phyloP scores from a whole-genome alignment of 1,284 basidiomycete genomes.

The Heimioporus punctisporus region DNA sequence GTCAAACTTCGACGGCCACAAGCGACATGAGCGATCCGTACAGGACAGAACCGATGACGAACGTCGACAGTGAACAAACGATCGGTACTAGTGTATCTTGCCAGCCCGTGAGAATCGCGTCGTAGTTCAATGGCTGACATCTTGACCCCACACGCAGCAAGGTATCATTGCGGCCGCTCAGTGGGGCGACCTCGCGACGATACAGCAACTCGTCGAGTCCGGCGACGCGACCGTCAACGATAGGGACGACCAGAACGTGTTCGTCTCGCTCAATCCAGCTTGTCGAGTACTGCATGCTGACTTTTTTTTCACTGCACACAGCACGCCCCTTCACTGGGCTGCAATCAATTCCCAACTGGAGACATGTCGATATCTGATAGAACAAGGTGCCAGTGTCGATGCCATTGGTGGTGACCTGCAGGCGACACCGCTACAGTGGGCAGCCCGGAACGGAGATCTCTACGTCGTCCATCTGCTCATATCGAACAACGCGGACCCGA shows the following conservation, averaged over 20 bases:
- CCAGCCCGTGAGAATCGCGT: conserved; percentile 22
- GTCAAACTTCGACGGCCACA: not conserved
- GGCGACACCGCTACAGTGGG: conserved; percentile 99
- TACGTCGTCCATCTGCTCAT: conserved; percentile 94
- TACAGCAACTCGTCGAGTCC: conserved; percentile 74
- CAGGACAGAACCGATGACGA: conserved; percentile 35
- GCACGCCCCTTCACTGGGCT: conserved; percentile 95
- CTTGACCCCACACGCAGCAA: conserved; percentile 21
- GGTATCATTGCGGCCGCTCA: conserved; percentile 90
- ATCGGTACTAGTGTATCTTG: conserved; percentile 27
- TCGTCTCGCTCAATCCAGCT: conserved; percentile 11
- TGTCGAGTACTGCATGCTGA: conserved; percentile 6
- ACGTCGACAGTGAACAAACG: conserved; percentile 33
- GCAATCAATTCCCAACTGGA: conserved; percentile 90
- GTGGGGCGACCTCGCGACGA: conserved; percentile 75
- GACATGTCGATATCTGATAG: conserved; percentile 81
- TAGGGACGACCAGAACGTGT: conserved; percentile 87
- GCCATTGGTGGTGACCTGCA: conserved; percentile 93
- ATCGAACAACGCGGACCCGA: conserved; percentile 90
- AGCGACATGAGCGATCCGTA: conserved; percentile 33
- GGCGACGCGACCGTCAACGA: conserved; percentile 78
- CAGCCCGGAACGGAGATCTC: conserved; percentile 94
- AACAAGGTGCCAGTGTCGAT: conserved; percentile 96
- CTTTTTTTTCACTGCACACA: conserved; percentile 7
- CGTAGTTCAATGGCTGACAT: too few relatives aligned